phyloP scores from a whole-genome alignment of 805 yeast species.

The Saccharomycopsis amapae region DNA sequence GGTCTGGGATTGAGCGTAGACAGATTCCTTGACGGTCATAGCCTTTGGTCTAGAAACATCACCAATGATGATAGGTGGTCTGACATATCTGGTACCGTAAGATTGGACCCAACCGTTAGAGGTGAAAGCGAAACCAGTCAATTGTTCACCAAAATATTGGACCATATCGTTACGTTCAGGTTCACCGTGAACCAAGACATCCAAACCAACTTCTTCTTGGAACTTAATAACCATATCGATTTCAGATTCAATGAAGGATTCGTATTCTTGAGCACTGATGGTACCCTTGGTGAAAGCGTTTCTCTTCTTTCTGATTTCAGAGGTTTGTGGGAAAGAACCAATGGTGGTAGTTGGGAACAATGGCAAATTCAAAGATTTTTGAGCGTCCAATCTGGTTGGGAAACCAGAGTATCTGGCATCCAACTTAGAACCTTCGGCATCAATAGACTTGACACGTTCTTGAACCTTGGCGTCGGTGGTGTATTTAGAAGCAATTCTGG shows the following conservation, averaged over 20 bases:
- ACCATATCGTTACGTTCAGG: conserved; percentile 99
- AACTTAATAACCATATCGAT: conserved; percentile 92
- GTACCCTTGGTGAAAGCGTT: conserved; percentile 97
- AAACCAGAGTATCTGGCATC: conserved; percentile 83
- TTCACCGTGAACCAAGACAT: conserved; percentile 99
- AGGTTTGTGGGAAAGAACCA: conserved; percentile 99
- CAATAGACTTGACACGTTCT: conserved; percentile 72
- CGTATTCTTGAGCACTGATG: conserved; percentile 90
- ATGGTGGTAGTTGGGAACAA: conserved; percentile 99
- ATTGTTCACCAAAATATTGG: conserved; percentile 98
- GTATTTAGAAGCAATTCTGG: conserved; percentile 80
- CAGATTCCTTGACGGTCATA: conserved; percentile 98
- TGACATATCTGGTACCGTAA: conserved; percentile 99
- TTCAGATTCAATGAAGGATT: conserved; percentile 93
- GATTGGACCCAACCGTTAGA: conserved; percentile 99
- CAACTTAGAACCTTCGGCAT: conserved; percentile 47
- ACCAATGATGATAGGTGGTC: conserved; percentile 99
- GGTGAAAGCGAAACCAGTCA: conserved; percentile 98
- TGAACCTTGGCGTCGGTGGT: conserved; percentile 90
- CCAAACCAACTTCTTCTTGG: conserved; percentile 99
- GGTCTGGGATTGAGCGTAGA: conserved; percentile 96
- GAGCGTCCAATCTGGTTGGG: conserved; percentile 80
- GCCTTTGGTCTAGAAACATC: conserved; percentile 98
- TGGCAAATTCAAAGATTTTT: conserved; percentile 88
- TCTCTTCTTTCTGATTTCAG: conserved; percentile 97